Evolutionary conservation across 768 basidiomycete species (phyloP), one percentile per base, ranked within the genome.

Genomic region (Russula dissimulans): DNA sequence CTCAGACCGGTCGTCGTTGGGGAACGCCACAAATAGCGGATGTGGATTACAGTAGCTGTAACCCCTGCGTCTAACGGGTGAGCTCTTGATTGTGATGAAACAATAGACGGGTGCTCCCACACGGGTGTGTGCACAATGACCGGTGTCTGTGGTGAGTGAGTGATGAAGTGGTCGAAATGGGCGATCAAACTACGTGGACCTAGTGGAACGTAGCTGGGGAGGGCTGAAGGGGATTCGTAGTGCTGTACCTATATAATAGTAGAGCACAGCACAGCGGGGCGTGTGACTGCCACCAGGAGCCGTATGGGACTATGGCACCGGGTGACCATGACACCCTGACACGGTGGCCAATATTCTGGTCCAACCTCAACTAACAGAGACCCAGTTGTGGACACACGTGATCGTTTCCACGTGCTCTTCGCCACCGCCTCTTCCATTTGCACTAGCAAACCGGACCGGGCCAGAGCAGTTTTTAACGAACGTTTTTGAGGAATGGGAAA

Each of bases 11-110:
- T 22, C 18, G 56, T 58, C 12, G 59, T 50, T 38, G 54, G 59
- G 59, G 54, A 22, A 2, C 44, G 60, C 60, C 60, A 61, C 60
- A 45, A 41, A 17, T 14, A 26, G 41, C 48, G 8, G 41, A 50
- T 57, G 26, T 32, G 32, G 56, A 36, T 18, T 10, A 47, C 32
- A 41, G 3, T 22, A 6, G 15, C 36, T 36, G 26, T 48, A 26
- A 51, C 38, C 14, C 43, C n/a, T 46, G 45, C 29, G 51, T 29
- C 46, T 54, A 53, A 51, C 58, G 29, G 44, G 11, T 41, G 9
- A 4, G 39, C 10, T 36, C 34, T 10, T 5, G 10, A 10, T 36
- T 36, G 34, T 4, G 34, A 36, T 36, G 10, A 10, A 10, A 36
- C 34, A 36, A 36, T 26, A 26, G 22, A 26, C 34, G 34, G 34